phyloP scores from a whole-genome alignment of 179 eudicot species.

The Silene coronaria region DNA sequence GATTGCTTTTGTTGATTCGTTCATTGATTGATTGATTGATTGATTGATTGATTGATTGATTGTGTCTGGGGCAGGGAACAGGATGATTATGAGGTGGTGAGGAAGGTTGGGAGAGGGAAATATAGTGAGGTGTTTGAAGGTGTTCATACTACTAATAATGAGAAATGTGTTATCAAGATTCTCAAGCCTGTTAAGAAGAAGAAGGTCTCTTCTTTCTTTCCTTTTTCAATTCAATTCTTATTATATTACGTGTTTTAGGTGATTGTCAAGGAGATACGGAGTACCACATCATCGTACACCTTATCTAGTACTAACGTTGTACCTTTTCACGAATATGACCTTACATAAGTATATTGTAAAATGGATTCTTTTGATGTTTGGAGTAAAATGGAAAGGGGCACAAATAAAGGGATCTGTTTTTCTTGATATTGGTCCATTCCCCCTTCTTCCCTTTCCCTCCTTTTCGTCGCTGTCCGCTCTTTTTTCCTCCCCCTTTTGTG shows the following conservation, averaged over 20 bases:
- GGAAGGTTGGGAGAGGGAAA: constrained; percentile 79
- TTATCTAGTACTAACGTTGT: too few relatives aligned
- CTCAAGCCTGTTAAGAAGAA: constrained; percentile 84
- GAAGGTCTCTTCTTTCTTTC: constrained; percentile 35
- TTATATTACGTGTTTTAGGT: not conserved
- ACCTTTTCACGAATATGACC: too few relatives aligned
- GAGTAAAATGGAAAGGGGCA: not conserved
- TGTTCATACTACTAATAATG: constrained; percentile 50
- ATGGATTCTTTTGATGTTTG: too few relatives aligned
- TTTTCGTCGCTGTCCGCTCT: not conserved
- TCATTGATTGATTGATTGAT: not conserved
- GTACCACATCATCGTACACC: too few relatives aligned
- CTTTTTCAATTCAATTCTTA: not conserved
- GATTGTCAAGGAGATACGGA: not conserved
- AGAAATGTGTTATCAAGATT: constrained; percentile 64
- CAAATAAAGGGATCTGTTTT: not conserved
- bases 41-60: not conserved
- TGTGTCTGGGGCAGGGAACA: constrained; percentile 50
- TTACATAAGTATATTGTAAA: too few relatives aligned
- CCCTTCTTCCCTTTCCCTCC: not conserved
- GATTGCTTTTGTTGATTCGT: not conserved
- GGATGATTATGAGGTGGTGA: constrained; percentile 77
- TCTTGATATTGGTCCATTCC: not conserved
- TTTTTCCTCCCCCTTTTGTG: not conserved
- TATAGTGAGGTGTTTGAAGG: constrained; percentile 83